These are phyloP conservation scores for Flaveria robusta DNA, from an alignment of 129 eudicot species.

Conservation along the genomic window DNA sequence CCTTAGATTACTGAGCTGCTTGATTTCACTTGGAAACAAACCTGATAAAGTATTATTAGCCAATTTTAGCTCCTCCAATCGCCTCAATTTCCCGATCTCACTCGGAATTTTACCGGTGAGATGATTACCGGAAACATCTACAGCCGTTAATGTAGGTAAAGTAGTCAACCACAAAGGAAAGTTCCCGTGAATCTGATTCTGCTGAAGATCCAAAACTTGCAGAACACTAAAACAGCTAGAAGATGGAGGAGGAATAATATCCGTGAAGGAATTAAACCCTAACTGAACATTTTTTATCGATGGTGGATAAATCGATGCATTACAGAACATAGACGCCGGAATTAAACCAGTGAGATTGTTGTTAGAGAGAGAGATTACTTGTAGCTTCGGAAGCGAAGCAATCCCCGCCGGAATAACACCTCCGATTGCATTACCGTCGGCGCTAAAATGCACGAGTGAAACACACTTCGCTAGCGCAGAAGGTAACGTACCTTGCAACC, in stretches of 20 bases:
- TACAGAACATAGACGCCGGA: conserved; percentile 57
- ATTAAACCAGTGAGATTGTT: conserved; percentile 60
- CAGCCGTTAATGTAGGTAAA: conserved; percentile 43
- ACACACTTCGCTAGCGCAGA: conserved; percentile 72
- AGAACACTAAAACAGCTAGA: conserved; percentile 46
- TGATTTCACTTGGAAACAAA: conserved; percentile 58
- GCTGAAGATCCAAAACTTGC: conserved; percentile 62
- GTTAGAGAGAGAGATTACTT: conserved; percentile 49
- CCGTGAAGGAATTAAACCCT: conserved; percentile 70
- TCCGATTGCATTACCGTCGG: conserved; percentile 58
- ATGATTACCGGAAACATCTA: conserved; percentile 77
- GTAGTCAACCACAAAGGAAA: conserved; percentile 60
- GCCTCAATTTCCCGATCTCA: conserved; percentile 54
- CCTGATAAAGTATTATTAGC: conserved; percentile 69
- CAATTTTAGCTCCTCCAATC: conserved; percentile 59
- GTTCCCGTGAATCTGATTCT: conserved; percentile 52
- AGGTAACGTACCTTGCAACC: conserved; percentile 63
- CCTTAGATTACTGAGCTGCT: conserved; percentile 35
- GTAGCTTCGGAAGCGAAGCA: conserved; percentile 55
- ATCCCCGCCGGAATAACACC: conserved; percentile 68
- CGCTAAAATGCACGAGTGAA: conserved; percentile 62
- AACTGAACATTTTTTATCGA: conserved; percentile 50
- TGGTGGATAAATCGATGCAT: conserved; percentile 36
- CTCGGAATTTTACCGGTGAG: conserved; percentile 53
- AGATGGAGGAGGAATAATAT: conserved; percentile 29